Percentiles rank a stretch among this genome's conserved stretches.
These are phyloP conservation scores for Neurospora terricola DNA, from an alignment of 495 filamentous ascomycete genomes.

Conservation along the genomic window DNA sequence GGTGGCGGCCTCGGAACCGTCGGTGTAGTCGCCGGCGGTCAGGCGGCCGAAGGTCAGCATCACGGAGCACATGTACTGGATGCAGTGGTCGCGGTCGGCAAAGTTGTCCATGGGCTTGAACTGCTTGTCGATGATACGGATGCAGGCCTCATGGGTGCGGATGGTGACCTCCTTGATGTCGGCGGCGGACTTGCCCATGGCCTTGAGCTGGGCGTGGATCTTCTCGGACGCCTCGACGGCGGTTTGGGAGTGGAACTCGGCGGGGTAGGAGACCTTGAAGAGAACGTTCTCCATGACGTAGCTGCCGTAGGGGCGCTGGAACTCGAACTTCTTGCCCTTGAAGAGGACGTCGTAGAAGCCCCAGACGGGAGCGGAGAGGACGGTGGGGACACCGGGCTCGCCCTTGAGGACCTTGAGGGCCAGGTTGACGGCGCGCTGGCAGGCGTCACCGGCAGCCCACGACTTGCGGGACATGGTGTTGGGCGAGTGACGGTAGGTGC, in stretches of 20 bases:
- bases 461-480: conserved; percentile 99
- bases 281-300: conserved; percentile 99
- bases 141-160: conserved; percentile 94
- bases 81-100: conserved; percentile 97
- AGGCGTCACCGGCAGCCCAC: conserved; percentile 97
- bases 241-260: conserved; percentile 98
- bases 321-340: conserved; percentile 88
- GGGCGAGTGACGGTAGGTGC: conserved; percentile 92
- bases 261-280: conserved; percentile 99
- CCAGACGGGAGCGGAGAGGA: conserved; percentile 88
- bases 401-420: conserved; percentile 88
- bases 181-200: conserved; percentile 79
- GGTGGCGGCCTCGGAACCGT: conserved; percentile 82
- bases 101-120: conserved; percentile 99
- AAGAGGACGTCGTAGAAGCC: conserved; percentile 98
- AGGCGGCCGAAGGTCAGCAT: conserved; percentile 93
- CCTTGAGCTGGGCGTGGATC: conserved; percentile 71
- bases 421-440: conserved; percentile 91
- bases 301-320: conserved; percentile 91
- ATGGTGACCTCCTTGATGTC: conserved; percentile 91
- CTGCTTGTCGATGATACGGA: conserved; percentile 99
- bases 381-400: conserved; percentile 82
- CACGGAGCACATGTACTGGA: conserved; percentile 96
- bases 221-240: conserved; percentile 90
- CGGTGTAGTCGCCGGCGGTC: conserved; percentile 82